Evolutionary conservation across 768 basidiomycete genomes (phyloP).

Genomic region (Gloeostereum incarnatum): DNA sequence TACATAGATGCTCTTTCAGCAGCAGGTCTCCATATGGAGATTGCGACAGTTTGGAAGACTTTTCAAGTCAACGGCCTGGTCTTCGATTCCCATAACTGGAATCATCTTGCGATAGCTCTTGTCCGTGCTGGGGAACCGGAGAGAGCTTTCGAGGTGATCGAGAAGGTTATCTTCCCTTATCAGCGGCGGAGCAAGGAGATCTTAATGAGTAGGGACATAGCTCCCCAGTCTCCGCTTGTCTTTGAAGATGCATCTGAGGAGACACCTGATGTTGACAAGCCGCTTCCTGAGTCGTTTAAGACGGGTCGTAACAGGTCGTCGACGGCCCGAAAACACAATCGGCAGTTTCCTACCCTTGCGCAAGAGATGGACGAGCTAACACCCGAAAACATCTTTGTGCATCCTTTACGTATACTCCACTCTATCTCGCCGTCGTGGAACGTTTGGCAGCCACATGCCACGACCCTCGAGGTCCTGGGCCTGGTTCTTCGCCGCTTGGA

Average conservation of each 20-base stretch:
- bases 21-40: constrained; percentile 48
- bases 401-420: constrained; percentile 50
- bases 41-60: constrained; percentile 59
- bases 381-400: constrained; percentile 37
- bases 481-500: constrained; percentile 37
- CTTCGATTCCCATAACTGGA: constrained; percentile 91
- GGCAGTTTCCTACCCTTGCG: too few species aligned
- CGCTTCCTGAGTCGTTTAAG: too few species aligned
- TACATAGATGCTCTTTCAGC: constrained; percentile 69
- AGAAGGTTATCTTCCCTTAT: constrained; percentile 64
- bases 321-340: too few species aligned
- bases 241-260: constrained; percentile 27
- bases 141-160: constrained; percentile 75
- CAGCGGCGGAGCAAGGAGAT: constrained; percentile 21
- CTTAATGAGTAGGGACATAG: constrained; percentile 15
- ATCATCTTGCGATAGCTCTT: constrained; percentile 67
- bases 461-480: constrained; percentile 37
- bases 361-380: too few species aligned
- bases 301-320: too few species aligned
- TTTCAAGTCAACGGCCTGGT: constrained; percentile 56
- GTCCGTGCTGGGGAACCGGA: constrained; percentile 75
- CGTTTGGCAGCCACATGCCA: constrained; percentile 53
- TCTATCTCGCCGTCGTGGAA: constrained; percentile 58
- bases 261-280: too few species aligned
- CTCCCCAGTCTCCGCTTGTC: constrained; percentile 30